Base-by-base conservation (phyloP, 345 rosid genomes). In the Euphorbia pulcherrima region DNA sequence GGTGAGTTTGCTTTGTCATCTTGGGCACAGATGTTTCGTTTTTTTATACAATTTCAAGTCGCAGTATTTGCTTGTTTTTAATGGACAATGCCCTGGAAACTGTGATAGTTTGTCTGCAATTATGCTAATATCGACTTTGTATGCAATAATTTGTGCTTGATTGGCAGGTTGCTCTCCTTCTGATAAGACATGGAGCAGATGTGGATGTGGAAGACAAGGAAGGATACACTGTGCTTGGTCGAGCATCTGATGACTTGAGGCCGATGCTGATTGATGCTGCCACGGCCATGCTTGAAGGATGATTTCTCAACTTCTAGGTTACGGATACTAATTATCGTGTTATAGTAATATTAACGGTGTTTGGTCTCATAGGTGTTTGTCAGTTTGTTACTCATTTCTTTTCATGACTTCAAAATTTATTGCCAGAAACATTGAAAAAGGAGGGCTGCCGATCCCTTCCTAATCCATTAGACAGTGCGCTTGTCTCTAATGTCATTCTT, bases 201-300 rank as follows among this genome's bases (percentile, higher is more conserved):
- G 89, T 93, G 0, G 94, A 93, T 59, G 79, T 79, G 68, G 93
- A 88, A 82, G 98, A 90, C 80, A 90, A 88, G 60, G 98, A 93
- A 81, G 97, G 97, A 0, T 93, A 87, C 86, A 88, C 97, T 6
- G 97, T 90, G 68, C 87, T 93, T n/a, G 98, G 97, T 29, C 90
- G 84, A 74, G 92, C 98, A 69, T 79, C 93, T 1, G 48, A 6
- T 18, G 88, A 82, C 44, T 77, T 88, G 61, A 82, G 96, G 76
- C 85, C 89, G 1, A 41, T 65, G 23, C 83, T 93, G 28, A 52
- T 87, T 5, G 90, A 93, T 73, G 97, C 94, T 12, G 96, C 96
- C 0, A 77, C 79, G 70, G 83, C 92, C 35, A 90, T 93, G 97
- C 81, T 86, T 40, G 96, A 90, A 84, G 89, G 80, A 74, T 88